phyloP scores from a whole-genome alignment of 352 stramenopile species.

The Chrysophaeum taylorii region DNA sequence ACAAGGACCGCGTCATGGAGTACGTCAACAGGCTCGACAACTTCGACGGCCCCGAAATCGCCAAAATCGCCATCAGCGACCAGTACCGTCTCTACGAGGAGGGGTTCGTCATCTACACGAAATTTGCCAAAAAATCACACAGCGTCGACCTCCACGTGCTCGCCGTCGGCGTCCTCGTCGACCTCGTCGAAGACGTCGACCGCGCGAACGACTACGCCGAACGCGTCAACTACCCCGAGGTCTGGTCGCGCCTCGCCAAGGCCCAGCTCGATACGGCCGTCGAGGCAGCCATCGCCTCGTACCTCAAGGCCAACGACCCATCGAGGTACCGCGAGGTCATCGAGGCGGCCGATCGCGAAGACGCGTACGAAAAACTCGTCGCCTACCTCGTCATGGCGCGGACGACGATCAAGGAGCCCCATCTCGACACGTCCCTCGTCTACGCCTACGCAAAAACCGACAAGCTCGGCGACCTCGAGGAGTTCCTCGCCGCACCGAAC shows the following conservation, averaged over 20 bases:
- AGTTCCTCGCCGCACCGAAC: conserved; percentile 98
- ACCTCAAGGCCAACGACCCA: conserved; percentile 98
- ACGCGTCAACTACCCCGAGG: conserved; percentile 90
- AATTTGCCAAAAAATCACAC: conserved; percentile 71
- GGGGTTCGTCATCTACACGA: conserved; percentile 99
- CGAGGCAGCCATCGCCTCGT: conserved; percentile 89
- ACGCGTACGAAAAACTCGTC: conserved; percentile 93
- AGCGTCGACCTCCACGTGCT: conserved; percentile 74
- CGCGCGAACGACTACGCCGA: conserved; percentile 96
- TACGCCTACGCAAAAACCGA: conserved; percentile 97
- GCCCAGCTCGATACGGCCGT: conserved; percentile 75
- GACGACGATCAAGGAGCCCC: conserved; percentile 96
- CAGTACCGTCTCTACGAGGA: conserved; percentile 98
- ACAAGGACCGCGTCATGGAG: conserved; percentile 94
- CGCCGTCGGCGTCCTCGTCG: conserved; percentile 60
- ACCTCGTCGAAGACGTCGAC: conserved; percentile 91
- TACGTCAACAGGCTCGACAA: conserved; percentile 99
- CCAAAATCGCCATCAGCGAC: conserved; percentile 92
- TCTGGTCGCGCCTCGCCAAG: conserved; percentile 98
- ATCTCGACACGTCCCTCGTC: conserved; percentile 97
- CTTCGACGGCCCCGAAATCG: conserved; percentile 98
- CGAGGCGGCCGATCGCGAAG: conserved; percentile 83
- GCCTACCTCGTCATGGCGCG: conserved; percentile 98
- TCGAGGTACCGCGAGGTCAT: conserved; percentile 95
- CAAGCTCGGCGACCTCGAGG: conserved; percentile 94